Evolutionary conservation across 192 early-diverging fungal genomes (phyloP).

Genomic region (Funneliformis geosporum): DNA sequence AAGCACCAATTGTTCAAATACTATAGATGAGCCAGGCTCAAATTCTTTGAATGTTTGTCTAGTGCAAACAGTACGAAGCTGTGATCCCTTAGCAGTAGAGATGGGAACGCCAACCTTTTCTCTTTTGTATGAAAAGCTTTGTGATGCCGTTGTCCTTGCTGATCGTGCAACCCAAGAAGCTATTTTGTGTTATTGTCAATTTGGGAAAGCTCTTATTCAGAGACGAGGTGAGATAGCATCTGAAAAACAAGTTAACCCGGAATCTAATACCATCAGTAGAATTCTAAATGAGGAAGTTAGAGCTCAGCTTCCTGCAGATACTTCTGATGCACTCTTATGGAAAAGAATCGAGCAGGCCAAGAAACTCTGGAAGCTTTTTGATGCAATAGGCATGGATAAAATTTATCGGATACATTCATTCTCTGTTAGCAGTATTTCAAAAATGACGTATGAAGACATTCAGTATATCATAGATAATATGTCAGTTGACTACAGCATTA

Average conservation of each 20-base stretch:
- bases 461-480: no score
- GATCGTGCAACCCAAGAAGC: not conserved
- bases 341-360: not conserved
- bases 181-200: not conserved
- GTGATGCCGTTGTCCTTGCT: not conserved
- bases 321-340: constrained; percentile 1
- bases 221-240: constrained; percentile 19
- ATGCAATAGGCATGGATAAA: constrained; percentile 24
- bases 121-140: not conserved
- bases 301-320: not conserved
- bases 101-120: not conserved
- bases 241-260: constrained; percentile 26
- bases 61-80: no score
- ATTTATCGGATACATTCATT: constrained; percentile 21
- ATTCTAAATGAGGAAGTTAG: no score
- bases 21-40: no score
- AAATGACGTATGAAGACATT: not conserved
- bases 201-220: not conserved
- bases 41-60: no score
- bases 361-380: constrained; percentile 20
- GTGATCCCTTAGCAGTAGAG: no score
- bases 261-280: not conserved
- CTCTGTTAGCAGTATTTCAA: constrained; percentile 18
- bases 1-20: no score
- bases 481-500: no score